Evolutionary conservation across 1,139 yeast species (phyloP).

Genomic region (Suhomyces guaymorum): DNA sequence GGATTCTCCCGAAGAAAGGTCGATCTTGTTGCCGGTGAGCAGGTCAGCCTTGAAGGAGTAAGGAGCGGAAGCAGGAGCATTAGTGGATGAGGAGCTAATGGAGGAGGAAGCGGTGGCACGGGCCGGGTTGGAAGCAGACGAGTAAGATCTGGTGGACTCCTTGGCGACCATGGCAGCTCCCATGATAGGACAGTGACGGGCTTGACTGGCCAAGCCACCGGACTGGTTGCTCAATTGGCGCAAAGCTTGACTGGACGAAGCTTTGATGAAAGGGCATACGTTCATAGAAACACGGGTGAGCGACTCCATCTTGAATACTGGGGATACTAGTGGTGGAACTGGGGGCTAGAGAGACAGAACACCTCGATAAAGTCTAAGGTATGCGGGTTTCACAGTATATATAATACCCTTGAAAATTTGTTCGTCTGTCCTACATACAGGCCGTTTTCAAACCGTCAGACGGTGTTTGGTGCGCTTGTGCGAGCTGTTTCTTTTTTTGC

Average conservation of each 20-base stretch:
- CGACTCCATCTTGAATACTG: conserved; percentile 60
- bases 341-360: neutral
- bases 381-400: conserved; percentile 1
- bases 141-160: conserved; percentile 45
- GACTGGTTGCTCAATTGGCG: conserved; percentile 48
- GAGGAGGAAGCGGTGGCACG: conserved; percentile 47
- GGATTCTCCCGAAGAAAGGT: conserved; percentile 40
- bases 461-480: conserved; percentile 3
- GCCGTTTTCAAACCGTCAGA: neutral
- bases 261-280: conserved; percentile 83
- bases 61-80: conserved; percentile 31
- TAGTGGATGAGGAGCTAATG: too few species aligned
- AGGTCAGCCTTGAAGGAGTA: conserved; percentile 34
- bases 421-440: conserved; percentile 6
- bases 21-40: conserved; percentile 32
- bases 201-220: conserved; percentile 58
- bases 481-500: conserved; percentile 4
- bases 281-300: conserved; percentile 74
- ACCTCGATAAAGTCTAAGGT: neutral
- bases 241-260: conserved; percentile 62
- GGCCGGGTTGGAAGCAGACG: conserved; percentile 57
- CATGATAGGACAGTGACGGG: conserved; percentile 85
- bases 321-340: neutral
- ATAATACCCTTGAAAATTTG: conserved; percentile 10
- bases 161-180: conserved; percentile 63